Percentiles rank a stretch among this genome's conserved stretches.
phyloP scores from a whole-genome alignment of 2,329 filamentous ascomycete species.

The Diaporthe citriasiana region DNA sequence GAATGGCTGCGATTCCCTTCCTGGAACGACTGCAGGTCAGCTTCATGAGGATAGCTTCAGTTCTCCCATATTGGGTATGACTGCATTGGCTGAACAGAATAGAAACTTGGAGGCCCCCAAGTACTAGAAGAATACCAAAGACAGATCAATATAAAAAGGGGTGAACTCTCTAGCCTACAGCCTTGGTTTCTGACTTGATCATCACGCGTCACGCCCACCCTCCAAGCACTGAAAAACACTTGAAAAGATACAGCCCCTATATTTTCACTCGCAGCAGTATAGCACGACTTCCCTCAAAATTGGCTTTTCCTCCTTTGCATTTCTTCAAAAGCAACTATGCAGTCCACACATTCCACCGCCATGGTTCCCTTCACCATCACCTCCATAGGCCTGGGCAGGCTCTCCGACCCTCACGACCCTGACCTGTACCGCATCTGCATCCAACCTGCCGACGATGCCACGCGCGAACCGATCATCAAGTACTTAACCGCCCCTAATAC shows the following conservation, averaged over 20 bases:
- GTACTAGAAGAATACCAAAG: not conserved
- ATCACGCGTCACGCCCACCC: not conserved
- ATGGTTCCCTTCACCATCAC: not conserved
- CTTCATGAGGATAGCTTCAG: not conserved
- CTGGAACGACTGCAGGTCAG: not conserved
- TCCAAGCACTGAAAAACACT: not conserved
- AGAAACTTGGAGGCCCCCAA: not conserved
- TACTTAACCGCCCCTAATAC: not conserved
- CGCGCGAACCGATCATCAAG: not conserved
- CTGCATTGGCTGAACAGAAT: not conserved
- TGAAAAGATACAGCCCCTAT: not conserved
- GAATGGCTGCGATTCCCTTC: not conserved
- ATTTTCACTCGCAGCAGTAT: not conserved
- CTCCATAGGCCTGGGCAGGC: not conserved
- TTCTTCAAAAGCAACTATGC: not conserved
- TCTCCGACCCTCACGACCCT: not conserved
- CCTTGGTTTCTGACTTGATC: not conserved
- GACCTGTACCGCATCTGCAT: constrained; percentile 17
- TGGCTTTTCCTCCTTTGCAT: not conserved
- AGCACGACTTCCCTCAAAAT: too few species aligned
- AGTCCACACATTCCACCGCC: not conserved
- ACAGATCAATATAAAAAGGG: not conserved
- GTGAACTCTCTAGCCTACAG: not conserved
- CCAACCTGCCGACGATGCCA: not conserved
- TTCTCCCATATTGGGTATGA: not conserved